Evolutionary conservation across 2,329 filamentous ascomycete species (phyloP), one percentile per base, ranked within the genome.

Genomic region (Aspergillus melleus): DNA sequence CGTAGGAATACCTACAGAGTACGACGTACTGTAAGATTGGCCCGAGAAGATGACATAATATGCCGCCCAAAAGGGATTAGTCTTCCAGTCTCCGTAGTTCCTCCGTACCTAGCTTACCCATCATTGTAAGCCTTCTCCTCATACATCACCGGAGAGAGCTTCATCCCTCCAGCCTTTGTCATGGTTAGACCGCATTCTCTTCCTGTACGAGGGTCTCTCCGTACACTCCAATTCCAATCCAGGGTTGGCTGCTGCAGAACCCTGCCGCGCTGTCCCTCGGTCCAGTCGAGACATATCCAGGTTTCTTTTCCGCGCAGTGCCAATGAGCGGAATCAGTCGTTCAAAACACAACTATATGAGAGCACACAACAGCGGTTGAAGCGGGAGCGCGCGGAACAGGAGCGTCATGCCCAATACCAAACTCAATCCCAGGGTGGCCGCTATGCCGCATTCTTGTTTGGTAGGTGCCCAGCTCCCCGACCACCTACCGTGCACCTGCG

Each of bases 271-370:
- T 44, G 44, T 55, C 16, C 47, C 52, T 14, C 60, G 20, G 29
- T 54, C 24, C 70, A 66, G 26, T 57, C 59, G n/a, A 61, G 71
- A 52, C 52, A 61, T 9, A 70, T 74, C 47, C 64, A 61, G 12
- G 57, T 53, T 10, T 71, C 71, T 20, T 39, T 59, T 14, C 64
- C 58, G 19, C 61, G 39, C 52, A 61, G 32, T 46, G 65, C 66
- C 46, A 69, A 71, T 47, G 69, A 75, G 36, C 72, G 74, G 54
- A 64, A 61, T 29, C 76, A 76, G 60, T 80, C 83, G 1, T 88
- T 88, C 76, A 83, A 85, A 69, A 80, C 81, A 36, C 86, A 88
- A 70, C 67, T 89, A 49, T 87, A 86, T 63, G 83, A 88, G 68
- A 88, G 84, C 64, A 87, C 86, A 14, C 76, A 81, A 46, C 80